Conservation (phyloP, 352 stramenopile species). For the Achlya hypogyna region DNA sequence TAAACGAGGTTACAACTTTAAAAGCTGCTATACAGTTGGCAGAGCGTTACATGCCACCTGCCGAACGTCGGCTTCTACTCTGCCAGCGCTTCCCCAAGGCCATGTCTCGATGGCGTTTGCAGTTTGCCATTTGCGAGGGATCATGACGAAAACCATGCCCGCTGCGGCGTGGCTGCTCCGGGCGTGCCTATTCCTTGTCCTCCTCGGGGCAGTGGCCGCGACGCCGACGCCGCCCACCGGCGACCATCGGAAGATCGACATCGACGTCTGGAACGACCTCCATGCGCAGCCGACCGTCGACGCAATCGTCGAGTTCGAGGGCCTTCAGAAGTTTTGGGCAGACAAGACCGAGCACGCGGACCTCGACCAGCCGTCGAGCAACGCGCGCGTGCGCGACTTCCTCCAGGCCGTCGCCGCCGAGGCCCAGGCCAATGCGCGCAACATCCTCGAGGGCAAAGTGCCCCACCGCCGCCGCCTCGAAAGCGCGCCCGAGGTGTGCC, state of each 20-base stretch:
- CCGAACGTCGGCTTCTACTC: not conserved
- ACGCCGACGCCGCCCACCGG: not conserved
- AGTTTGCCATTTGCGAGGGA: not conserved
- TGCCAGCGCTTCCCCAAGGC: not conserved
- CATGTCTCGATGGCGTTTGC: not conserved
- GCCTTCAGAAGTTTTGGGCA: not conserved
- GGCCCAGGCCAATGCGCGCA: not conserved
- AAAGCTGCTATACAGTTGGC: not conserved
- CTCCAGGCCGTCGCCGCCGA: not conserved
- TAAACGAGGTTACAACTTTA: not conserved
- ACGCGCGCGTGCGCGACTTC: not conserved
- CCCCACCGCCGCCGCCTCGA: constrained; percentile 3
- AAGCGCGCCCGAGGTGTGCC: not conserved
- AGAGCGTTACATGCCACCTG: not conserved
- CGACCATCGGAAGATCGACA: not conserved
- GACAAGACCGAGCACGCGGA: constrained; percentile 2
- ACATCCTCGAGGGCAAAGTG: not conserved
- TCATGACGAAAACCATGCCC: not conserved
- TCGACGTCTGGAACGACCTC: not conserved
- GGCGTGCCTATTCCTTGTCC: not conserved
- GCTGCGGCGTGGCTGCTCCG: not conserved
- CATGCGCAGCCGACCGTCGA: not conserved
- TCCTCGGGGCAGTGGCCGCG: not conserved
- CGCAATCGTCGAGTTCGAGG: constrained; percentile 1
- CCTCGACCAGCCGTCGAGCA: constrained; percentile 2